Evolutionary conservation across 441 rosid species (phyloP).

Genomic region (Isatis lusitanica): DNA sequence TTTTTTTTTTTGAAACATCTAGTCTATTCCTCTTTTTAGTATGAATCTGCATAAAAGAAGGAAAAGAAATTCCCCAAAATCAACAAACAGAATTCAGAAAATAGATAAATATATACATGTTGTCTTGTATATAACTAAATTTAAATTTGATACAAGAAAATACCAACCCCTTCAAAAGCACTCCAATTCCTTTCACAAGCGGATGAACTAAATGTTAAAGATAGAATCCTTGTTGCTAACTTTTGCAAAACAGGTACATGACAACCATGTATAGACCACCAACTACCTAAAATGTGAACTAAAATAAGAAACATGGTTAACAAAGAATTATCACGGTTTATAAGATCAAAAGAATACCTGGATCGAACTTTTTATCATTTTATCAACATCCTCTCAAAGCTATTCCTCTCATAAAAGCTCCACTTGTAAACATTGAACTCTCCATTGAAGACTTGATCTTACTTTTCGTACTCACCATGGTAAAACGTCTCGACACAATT

Average conservation of each 20-base stretch:
- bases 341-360: too few relatives aligned
- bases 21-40: not conserved
- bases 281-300: not conserved
- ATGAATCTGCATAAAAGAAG: not conserved
- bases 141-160: not conserved
- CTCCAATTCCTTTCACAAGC: not conserved
- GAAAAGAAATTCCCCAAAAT: too few relatives aligned
- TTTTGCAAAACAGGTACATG: not conserved
- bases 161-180: not conserved
- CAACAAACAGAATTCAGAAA: too few relatives aligned
- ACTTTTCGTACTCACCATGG: not conserved
- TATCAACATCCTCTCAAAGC: not conserved
- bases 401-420: not conserved
- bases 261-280: not conserved
- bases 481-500: not conserved
- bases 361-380: not conserved
- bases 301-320: too few relatives aligned
- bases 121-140: too few relatives aligned
- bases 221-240: not conserved
- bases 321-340: too few relatives aligned
- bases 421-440: not conserved
- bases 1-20: not conserved
- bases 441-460: not conserved
- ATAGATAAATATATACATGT: too few relatives aligned
- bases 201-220: not conserved